phyloP scores from a whole-genome alignment of 768 basidiomycete genomes.

The Porpolomopsis calyptriformis region DNA sequence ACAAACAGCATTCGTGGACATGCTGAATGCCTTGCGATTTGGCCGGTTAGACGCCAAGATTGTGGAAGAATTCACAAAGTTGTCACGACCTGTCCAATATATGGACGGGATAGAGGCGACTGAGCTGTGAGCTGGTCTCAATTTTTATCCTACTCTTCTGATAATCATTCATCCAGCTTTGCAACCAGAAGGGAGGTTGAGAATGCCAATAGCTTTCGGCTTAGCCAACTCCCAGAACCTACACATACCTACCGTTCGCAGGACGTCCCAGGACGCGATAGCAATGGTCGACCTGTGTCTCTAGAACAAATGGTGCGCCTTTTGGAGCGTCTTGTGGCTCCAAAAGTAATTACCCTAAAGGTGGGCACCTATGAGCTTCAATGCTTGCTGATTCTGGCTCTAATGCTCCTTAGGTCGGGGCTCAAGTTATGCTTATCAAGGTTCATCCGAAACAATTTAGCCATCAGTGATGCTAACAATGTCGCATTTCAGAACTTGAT shows the following conservation, averaged over 20 bases:
- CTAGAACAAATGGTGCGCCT: constrained; percentile 31
- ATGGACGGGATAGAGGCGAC: constrained; percentile 72
- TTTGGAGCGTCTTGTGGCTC: constrained; percentile 54
- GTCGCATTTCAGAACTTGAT: constrained; percentile 43
- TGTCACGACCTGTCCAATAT: constrained; percentile 51
- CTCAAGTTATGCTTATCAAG: constrained; percentile 82
- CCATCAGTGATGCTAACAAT: not conserved
- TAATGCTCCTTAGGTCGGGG: constrained; percentile 40
- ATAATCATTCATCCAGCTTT: constrained; percentile 34
- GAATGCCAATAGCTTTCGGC: constrained; percentile 45
- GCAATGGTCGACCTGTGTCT: constrained; percentile 27
- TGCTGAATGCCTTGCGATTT: constrained; percentile 82
- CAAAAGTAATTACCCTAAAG: constrained; percentile 36
- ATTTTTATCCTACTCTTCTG: not conserved
- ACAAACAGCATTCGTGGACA: constrained; percentile 73
- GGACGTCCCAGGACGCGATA: constrained; percentile 38
- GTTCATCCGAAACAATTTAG: constrained; percentile 20
- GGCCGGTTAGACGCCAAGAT: constrained; percentile 44
- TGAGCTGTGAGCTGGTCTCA: constrained; percentile 44
- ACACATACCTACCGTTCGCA: constrained; percentile 30
- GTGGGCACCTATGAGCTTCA: constrained; percentile 18
- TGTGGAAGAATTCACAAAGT: constrained; percentile 37
- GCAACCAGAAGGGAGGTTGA: constrained; percentile 67
- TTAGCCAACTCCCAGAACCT: constrained; percentile 31
- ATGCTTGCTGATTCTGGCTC: not conserved